These are phyloP conservation scores for Eimeria sp. DNA, from an alignment of 169 alveolate genomes.

Conservation along the genomic window DNA sequence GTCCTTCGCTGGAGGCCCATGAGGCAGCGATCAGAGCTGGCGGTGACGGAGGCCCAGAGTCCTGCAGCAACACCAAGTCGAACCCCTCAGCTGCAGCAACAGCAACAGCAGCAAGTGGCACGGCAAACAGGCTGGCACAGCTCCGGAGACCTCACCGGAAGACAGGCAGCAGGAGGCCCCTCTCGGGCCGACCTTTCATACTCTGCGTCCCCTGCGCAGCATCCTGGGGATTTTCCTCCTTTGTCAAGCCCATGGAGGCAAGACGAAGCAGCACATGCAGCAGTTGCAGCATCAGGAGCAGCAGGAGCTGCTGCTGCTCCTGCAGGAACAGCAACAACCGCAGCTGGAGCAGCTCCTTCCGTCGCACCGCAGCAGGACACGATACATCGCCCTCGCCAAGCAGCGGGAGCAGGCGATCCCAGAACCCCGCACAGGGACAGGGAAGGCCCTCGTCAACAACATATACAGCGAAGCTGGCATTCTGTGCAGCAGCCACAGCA, in stretches of 20 bases:
- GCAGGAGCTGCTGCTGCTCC: neutral
- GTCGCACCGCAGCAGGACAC: neutral
- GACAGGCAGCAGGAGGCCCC: constrained; percentile 20
- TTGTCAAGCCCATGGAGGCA: constrained; percentile 41
- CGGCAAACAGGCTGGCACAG: neutral
- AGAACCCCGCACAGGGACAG: neutral
- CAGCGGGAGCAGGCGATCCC: neutral
- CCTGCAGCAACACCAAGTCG: neutral
- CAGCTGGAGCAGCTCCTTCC: neutral
- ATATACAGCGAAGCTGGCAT: neutral
- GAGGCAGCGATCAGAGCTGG: constrained; percentile 28
- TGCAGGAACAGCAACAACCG: neutral
- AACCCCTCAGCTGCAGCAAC: constrained; percentile 56
- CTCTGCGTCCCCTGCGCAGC: constrained; percentile 28
- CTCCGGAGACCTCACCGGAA: neutral
- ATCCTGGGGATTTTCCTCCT: constrained; percentile 47
- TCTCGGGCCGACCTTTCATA: neutral
- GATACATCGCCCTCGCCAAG: neutral
- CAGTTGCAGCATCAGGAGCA: neutral
- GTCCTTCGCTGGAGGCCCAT: constrained; percentile 69
- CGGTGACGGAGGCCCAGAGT: neutral
- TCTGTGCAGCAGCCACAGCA: constrained; percentile 34
- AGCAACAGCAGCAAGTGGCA: constrained; percentile 29
- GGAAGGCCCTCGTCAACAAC: neutral
- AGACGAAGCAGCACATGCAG: constrained; percentile 18